Evolutionary conservation across 1,284 basidiomycete genomes (phyloP).

Genomic region (Apiotrichum sp.): DNA sequence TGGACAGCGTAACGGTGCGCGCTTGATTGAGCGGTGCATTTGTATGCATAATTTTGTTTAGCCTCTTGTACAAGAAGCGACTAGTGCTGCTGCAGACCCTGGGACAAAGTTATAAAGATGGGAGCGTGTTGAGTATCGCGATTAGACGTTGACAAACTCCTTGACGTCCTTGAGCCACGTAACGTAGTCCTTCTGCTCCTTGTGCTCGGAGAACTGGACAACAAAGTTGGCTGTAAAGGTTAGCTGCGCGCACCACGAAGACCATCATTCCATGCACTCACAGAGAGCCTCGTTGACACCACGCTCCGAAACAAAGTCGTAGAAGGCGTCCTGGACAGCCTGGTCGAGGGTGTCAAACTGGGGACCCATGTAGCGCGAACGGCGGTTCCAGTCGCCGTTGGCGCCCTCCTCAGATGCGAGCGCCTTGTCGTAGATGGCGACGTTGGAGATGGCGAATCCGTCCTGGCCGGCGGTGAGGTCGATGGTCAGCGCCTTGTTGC

Average conservation of each 20-base stretch:
- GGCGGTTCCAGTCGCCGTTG: constrained; percentile 87
- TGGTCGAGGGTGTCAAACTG: constrained; percentile 87
- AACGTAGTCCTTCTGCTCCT: constrained; percentile 94
- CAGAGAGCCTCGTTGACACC: constrained; percentile 75
- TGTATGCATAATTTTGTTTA: constrained; percentile 6
- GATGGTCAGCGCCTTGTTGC: constrained; percentile 63
- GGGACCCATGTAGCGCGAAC: constrained; percentile 87
- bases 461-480: constrained; percentile 80
- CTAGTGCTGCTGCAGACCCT: neutral
- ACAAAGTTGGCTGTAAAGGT: constrained; percentile 58
- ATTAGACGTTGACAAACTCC: constrained; percentile 63
- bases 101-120: too few species aligned
- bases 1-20: too few species aligned
- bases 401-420: constrained; percentile 72
- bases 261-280: constrained; percentile 17
- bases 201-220: constrained; percentile 74
- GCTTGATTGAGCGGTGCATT: constrained; percentile 8
- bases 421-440: constrained; percentile 72
- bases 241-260: neutral
- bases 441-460: constrained; percentile 78
- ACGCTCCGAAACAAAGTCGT: constrained; percentile 74
- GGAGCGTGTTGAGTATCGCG: too few species aligned
- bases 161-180: constrained; percentile 80
- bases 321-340: constrained; percentile 77
- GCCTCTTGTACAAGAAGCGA: neutral